phyloP scores from a whole-genome alignment of 305 asterid species.

The Rubia balearica region DNA sequence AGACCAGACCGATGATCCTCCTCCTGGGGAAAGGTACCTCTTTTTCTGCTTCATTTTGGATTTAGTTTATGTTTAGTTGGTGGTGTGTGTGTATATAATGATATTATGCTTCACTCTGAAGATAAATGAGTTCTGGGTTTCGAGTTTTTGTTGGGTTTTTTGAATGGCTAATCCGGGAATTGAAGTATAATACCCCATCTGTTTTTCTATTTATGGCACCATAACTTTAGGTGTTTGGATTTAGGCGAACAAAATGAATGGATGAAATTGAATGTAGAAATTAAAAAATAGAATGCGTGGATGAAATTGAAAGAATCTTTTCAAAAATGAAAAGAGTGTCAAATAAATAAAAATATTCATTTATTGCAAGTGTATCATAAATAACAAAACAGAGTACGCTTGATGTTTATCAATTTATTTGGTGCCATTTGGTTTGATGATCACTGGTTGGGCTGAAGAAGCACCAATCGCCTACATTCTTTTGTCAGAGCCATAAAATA shows the following conservation, averaged over 20 bases:
- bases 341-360: too few species aligned
- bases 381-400: too few species aligned
- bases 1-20: background rate
- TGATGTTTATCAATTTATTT: too few species aligned
- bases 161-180: background rate
- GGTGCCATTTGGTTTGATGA: too few species aligned
- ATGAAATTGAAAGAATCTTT: too few species aligned
- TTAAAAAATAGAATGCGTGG: too few species aligned
- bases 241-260: background rate
- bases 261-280: too few species aligned
- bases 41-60: background rate
- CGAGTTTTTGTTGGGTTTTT: background rate
- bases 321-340: too few species aligned
- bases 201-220: too few species aligned
- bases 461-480: background rate
- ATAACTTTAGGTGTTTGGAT: background rate
- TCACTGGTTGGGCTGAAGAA: too few species aligned
- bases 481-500: background rate
- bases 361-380: too few species aligned
- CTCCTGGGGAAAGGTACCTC: background rate
- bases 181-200: background rate
- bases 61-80: background rate
- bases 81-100: background rate
- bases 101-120: background rate
- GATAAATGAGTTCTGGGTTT: background rate